Conservation (phyloP, 2,329 filamentous ascomycete species). For the Trichoderma semiorbis region DNA sequence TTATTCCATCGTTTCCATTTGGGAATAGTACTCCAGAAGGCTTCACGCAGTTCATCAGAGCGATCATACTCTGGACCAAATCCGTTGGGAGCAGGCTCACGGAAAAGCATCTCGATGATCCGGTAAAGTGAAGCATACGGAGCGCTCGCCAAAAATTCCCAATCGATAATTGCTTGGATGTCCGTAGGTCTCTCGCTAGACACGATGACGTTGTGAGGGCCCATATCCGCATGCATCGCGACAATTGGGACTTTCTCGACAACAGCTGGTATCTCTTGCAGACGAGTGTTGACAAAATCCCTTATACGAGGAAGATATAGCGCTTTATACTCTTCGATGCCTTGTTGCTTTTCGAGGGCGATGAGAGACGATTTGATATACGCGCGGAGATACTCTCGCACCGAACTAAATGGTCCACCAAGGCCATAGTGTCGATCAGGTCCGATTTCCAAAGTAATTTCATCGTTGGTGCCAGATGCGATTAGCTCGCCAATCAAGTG, state of each 20-base stretch:
- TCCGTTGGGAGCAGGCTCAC: rapidly evolving
- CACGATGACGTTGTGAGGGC: neutral
- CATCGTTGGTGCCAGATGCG: neutral
- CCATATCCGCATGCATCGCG: neutral
- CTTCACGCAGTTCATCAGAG: neutral
- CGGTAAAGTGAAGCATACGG: neutral
- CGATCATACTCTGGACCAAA: neutral
- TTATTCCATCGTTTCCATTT: neutral
- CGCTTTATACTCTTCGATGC: neutral
- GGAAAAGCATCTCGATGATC: neutral
- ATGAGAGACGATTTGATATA: neutral
- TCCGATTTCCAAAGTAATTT: neutral
- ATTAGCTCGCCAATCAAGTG: neutral
- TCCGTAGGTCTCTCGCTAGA: neutral
- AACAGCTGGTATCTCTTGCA: neutral
- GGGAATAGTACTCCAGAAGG: neutral
- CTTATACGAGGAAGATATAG: neutral
- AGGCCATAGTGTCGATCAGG: neutral
- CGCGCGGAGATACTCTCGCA: neutral
- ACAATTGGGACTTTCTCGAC: neutral
- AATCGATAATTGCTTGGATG: neutral
- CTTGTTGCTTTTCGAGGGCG: neutral
- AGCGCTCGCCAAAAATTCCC: neutral
- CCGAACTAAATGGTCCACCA: neutral
- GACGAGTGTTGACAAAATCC: neutral